Base-by-base conservation (phyloP, 2,329 filamentous ascomycete species). In the Thielaviopsis ethacetica region DNA sequence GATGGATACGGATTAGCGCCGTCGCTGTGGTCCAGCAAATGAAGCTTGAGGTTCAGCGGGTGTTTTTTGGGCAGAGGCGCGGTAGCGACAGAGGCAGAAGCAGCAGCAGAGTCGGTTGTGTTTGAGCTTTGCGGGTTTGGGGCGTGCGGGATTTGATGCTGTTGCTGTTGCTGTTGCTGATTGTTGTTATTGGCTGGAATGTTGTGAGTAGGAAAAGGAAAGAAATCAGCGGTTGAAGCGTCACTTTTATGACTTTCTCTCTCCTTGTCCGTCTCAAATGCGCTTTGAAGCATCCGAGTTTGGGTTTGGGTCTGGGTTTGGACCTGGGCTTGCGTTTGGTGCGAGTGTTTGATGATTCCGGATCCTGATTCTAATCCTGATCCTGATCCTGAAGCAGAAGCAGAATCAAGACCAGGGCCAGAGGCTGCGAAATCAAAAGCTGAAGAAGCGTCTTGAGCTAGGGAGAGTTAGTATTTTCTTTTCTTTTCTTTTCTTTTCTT, bases 11-110 rank as follows among this genome's bases (percentile, higher is more conserved):
- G 44, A 15, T 51, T 24, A 1, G 17, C 30, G 22, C 24, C 47
- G 41, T 59, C 53, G 27, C 57, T 41, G 53, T 56, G 53, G 19
- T 56, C 58, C 26, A 54, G 41, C 17, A 49, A n/a, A 49, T 49
- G 44, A 9, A 51, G 53, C 49, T 56, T 59, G 5, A 59, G 44
- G 9, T 44, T 47, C 10, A 59, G 53, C 21, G 53, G 44, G 19
- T 49, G 41, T 10, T 59, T 59, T 51, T 26, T 56, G 12, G 22
- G 49, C 21, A 34, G 41, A 30, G 52, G 17, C n/a, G 41, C 17
- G 27, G 41, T 22, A 44, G 24, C 41, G 38, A 34, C 19, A 41
- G 15, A 17, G 44, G 52, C 13, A 21, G 51, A 21, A 27, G 12
- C n/a, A 15, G 22, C 9, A 27, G 53, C 17, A 54, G 44, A 19